Percentiles rank a stretch among this genome's conserved stretches.
phyloP scores from a whole-genome alignment of 106 monocot genomes.

The Allium sativum region DNA sequence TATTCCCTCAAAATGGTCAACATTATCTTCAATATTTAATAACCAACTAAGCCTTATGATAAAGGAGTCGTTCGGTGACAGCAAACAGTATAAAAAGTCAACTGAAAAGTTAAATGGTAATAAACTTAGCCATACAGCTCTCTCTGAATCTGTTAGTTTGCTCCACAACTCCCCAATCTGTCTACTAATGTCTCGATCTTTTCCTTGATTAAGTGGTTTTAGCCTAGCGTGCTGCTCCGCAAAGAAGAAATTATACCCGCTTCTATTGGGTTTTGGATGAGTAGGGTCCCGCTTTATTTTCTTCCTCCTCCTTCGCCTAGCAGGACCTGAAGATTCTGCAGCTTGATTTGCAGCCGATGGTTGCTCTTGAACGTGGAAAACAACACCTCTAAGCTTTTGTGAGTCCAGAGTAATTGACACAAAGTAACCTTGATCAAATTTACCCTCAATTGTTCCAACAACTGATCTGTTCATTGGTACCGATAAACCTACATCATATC shows the following conservation, averaged over 20 bases:
- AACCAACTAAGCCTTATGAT: conserved; percentile 74
- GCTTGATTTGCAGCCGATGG: conserved; percentile 2
- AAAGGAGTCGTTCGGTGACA: conserved; percentile 36
- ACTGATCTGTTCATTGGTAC: conserved; percentile 21
- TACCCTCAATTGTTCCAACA: conserved; percentile 74
- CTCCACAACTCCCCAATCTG: conserved; percentile 93
- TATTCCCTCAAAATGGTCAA: neutral
- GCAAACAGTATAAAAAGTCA: no score
- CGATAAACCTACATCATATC: conserved; percentile 4
- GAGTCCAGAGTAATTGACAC: conserved; percentile 47
- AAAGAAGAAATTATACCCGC: conserved; percentile 99
- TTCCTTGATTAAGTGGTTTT: conserved; percentile 66
- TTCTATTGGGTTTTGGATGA: conserved; percentile 86
- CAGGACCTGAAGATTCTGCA: conserved; percentile 6
- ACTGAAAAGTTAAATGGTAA: no score
- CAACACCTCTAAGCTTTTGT: conserved; percentile 46
- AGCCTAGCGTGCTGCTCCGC: conserved; percentile 80
- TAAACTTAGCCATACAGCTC: conserved; percentile 39
- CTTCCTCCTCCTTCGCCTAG: conserved; percentile 56
- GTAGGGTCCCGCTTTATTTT: conserved; percentile 62
- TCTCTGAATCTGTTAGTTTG: conserved; percentile 56
- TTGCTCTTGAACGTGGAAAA: conserved; percentile 45
- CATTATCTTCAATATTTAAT: conserved; percentile 63
- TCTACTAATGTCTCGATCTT: conserved; percentile 77
- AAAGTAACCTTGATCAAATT: conserved; percentile 92